A percentile compares a stretch with the other conserved stretches of the same genome.
Evolutionary conservation across 345 rosid species (phyloP).

Genomic region (Dovyalis caffra): DNA sequence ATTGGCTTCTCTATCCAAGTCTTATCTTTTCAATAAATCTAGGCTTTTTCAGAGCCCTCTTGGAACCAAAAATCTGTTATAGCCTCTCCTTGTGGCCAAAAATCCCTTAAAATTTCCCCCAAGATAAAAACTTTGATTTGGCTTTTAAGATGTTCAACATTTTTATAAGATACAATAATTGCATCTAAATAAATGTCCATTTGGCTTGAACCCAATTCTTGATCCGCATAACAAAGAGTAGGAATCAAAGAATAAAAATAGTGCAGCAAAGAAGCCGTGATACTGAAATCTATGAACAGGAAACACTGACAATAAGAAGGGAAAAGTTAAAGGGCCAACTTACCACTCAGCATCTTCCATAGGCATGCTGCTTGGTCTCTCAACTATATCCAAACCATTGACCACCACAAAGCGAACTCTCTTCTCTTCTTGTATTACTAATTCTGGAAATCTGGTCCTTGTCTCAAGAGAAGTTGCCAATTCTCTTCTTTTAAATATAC

Average conservation of each 20-base stretch:
- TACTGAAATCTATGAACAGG: not conserved
- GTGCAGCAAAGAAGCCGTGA: not conserved
- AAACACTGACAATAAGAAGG: not conserved
- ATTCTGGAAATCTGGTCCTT: conserved; percentile 87
- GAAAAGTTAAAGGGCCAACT: conserved; percentile 13
- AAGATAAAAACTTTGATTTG: not conserved
- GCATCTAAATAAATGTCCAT: not conserved
- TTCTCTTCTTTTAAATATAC: conserved; percentile 82
- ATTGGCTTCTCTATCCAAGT: too few species aligned
- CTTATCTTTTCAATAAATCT: too few species aligned
- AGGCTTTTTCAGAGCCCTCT: too few species aligned
- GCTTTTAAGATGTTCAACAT: too few species aligned
- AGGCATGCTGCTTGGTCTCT: conserved; percentile 63
- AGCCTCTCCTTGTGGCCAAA: too few species aligned
- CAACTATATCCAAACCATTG: conserved; percentile 87
- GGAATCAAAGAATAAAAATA: not conserved
- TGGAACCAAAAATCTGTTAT: too few species aligned
- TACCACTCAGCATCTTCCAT: conserved; percentile 89
- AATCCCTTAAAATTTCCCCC: too few species aligned
- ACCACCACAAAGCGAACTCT: conserved; percentile 92
- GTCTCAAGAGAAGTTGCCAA: conserved; percentile 91
- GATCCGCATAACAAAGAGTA: too few species aligned
- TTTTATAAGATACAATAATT: not conserved
- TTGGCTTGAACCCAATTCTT: not conserved
- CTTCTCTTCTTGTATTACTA: conserved; percentile 93